Base-by-base conservation (phyloP, 768 basidiomycete genomes). In the Trametes cinnabarina region DNA sequence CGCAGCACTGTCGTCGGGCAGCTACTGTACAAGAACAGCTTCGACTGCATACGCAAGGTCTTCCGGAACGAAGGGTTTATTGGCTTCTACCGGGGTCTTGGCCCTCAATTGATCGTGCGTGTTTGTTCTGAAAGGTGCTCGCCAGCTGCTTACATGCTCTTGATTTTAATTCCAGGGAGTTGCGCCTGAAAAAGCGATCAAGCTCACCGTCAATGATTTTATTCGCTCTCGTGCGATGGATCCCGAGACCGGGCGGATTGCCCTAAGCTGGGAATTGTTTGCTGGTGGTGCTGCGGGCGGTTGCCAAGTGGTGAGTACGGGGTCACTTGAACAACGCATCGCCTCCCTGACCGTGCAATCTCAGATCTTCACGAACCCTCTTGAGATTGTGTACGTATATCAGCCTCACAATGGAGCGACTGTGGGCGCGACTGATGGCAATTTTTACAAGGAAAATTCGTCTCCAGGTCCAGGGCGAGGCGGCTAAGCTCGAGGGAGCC, bases 181-280 rank as follows among this genome's bases (percentile, higher is more conserved):
- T 47, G 94, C 94, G 32, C 94, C 94, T 11, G 94, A 97, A 73
- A 97, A 97, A 77, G 97, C 97, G 11, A 97, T 99, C 74, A 99
- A 99, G 72, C 75, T 99, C 60, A 97, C 97, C 2, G 89, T 99
- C 47, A 98, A 98, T 75, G 96, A 97, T 69, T 74, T 96, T 54
- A 79, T 99, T 22, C 86, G 97, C 32, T 79, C 83, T 23, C 82
- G 84, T 49, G 86, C 87, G 10, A 96, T 85, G 74, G 94, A 99
- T 73, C 92, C 94, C 22, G 94, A 96, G 72, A 99, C 97, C 10
- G 97, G 97, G 12, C 83, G 93, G 53, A 99, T 99, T 72, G 83
- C 87, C 57, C 68, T 97, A n/a, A 65, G 66, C n/a, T 94, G 92
- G 91, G 97, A 99, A 73, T 65, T 98, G 17, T 57, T 91, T 5